Base-by-base conservation (phyloP, 768 basidiomycete genomes). In the Podaxis pistillaris region DNA sequence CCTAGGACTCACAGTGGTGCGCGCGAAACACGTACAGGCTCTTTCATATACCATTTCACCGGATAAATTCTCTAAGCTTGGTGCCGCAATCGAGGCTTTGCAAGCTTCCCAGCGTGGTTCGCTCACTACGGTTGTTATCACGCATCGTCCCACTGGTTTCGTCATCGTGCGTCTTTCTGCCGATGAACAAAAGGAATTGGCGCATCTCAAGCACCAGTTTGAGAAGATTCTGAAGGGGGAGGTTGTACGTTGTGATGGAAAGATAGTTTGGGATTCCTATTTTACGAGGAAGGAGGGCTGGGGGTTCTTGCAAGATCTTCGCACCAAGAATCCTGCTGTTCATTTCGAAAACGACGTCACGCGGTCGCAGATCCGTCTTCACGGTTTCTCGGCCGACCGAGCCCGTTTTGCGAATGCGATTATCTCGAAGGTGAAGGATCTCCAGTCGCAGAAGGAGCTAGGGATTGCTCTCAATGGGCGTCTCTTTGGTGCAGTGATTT, bases 181-280 rank as follows among this genome's bases (percentile, higher is more conserved):
- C 0, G 79, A 83, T 12, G 78, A 80, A 11, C 67, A 82, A 11
- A 79, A 79, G 57, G 73, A 81, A 6, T 70, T 93, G 1, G 82
- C 83, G 0, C 71, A 70, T 44, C 78, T 90, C 57, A 91, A 90
- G 67, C 70, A 75, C 2, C 79, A 86, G 64, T 78, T 91, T 22
- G 88, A 90, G 68, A 77, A 77, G n/a, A 74, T 88, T 11, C 68
- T 88, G 0, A 81, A 79, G 2, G 90, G 91, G 0, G 87, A 92
- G 65, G 73, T 81, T 2, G 70, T 90, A 37, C 77, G 73, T 28
- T 67, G 81, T 17, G 79, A 84, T 50, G 83, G 80, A 30, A 81
- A 81, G 44, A 73, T 78, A 1, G 74, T 83, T 7, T 93, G 90
- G 90, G 87, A 92, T 63, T 74, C 78, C 3, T 91, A 84, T 71